Conservation (phyloP, 2,329 filamentous ascomycete genomes). For the Pseudopithomyces maydicus region DNA sequence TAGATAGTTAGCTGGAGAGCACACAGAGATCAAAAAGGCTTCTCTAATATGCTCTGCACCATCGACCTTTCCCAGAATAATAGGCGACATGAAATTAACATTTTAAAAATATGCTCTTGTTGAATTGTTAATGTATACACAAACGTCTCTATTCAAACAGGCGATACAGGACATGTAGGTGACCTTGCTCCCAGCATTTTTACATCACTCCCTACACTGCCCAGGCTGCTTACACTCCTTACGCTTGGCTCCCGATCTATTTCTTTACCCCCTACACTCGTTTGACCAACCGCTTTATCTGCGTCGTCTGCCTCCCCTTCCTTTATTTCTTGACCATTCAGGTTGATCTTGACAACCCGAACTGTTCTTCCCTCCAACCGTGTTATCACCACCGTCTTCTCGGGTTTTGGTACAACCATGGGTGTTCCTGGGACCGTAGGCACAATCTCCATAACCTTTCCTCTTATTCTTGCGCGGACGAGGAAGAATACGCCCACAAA, state of each 20-base stretch:
- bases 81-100: too few species aligned
- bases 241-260: constrained; percentile 6
- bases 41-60: too few species aligned
- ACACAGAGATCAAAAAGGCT: too few species aligned
- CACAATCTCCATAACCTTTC: constrained; percentile 17
- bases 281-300: neutral
- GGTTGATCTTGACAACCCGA: neutral
- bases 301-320: constrained; percentile 1
- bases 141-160: neutral
- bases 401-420: neutral
- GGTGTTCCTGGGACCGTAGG: neutral
- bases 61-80: too few species aligned
- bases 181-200: constrained; percentile 11
- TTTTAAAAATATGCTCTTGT: too few species aligned
- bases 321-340: constrained; percentile 6
- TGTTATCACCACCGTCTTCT: neutral
- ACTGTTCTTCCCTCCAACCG: neutral
- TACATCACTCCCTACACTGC: constrained; percentile 6
- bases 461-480: constrained; percentile 14
- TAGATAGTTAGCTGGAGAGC: too few species aligned
- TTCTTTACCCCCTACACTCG: neutral
- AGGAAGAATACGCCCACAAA: constrained; percentile 9
- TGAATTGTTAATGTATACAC: neutral
- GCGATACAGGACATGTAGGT: neutral
- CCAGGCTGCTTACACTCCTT: constrained; percentile 7